Evolutionary conservation across 2,329 filamentous ascomycete species (phyloP), one percentile per base, ranked within the genome.

Genomic region (Pseudocercospora fuligena): DNA sequence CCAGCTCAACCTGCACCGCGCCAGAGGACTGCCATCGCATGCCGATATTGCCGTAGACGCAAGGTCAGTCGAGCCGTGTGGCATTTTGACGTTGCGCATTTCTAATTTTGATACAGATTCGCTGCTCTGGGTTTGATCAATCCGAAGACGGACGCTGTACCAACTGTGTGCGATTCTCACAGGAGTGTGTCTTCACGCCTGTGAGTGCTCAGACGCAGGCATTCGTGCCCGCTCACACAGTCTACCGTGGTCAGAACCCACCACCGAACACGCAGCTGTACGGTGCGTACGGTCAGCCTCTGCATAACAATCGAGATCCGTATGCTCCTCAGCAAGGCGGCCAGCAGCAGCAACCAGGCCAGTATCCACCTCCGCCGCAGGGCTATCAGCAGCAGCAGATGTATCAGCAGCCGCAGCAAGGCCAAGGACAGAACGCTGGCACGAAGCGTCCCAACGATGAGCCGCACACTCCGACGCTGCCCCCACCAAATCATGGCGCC

Each of bases 171-270:
- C 84, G 90, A 57, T 92, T 92, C 80, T 89, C 90, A 70, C 90
- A 92, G 78, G 89, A 91, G 76, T 92, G 90, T 80, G 88, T 92
- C 79, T 92, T 92, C 79, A 92, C 89, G 0, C 90, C 90, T 2
- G 90, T 92, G 25, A 91, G 89, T 3, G 90, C 89, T 11, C 89
- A 92, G 79, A 88, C 89, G 8, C 89, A 91, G 77, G 90, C 90
- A 11, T 92, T 92, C 74, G 90, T 92, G 36, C 90, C 90, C 7
- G 89, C 89, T 9, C 88, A 91, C 76, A 88, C 89, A 6, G 87
- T 89, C 65, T 91, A 80, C 79, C 81, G 82, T 53, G 82, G 82
- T 23, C 75, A 77, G 65, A 76, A 78, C 31, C 81, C 82, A 59
- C 82, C 81, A 31, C 73, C 75, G 8, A 76, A 76, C 62, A 70